A percentile compares a stretch with the other conserved stretches of the same genome.
Conservation (phyloP, 495 filamentous ascomycete species). For the Penicillium antarcticum region DNA sequence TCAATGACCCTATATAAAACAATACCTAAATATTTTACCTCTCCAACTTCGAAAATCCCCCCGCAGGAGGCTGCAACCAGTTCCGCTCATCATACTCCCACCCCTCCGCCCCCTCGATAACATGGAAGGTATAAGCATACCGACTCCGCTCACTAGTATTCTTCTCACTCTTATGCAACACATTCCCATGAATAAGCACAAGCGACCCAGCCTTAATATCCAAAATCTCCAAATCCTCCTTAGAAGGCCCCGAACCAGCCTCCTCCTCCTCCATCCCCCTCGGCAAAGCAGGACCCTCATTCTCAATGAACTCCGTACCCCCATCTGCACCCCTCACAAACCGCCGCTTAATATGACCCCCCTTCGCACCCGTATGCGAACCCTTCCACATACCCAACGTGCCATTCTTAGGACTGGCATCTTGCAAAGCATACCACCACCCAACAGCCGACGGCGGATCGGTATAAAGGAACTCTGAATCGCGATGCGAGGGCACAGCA, state of each 20-base stretch:
- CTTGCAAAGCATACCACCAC: slow-evolving; percentile 95
- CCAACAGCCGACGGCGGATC: slow-evolving; percentile 86
- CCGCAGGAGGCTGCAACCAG: slow-evolving; percentile 82
- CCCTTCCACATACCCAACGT: slow-evolving; percentile 83
- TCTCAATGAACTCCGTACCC: slow-evolving; percentile 56
- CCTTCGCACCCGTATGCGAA: slow-evolving; percentile 54
- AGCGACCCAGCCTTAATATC: slow-evolving; percentile 85
- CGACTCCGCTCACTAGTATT: slow-evolving; percentile 80
- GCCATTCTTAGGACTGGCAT: slow-evolving; percentile 79
- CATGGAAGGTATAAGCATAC: slow-evolving; percentile 96
- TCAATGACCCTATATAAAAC: not conserved
- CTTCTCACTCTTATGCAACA: slow-evolving; percentile 93
- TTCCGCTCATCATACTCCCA: slow-evolving; percentile 79
- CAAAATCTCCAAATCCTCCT: slow-evolving; percentile 62
- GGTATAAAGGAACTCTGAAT: slow-evolving; percentile 90
- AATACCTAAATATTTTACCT: not conserved
- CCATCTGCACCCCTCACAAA: slow-evolving; percentile 65
- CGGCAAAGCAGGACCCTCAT: slow-evolving; percentile 46
- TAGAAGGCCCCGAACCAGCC: slow-evolving; percentile 27
- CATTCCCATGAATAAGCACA: slow-evolving; percentile 93
- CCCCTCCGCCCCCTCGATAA: slow-evolving; percentile 79
- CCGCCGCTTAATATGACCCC: slow-evolving; percentile 57
- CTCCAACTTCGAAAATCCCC: slow-evolving; percentile 67
- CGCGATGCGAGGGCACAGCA: slow-evolving; percentile 82
- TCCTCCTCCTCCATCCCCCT: slow-evolving; percentile 37